phyloP scores from a whole-genome alignment of 2,329 filamentous ascomycete species.

The Fusarium palustre region DNA sequence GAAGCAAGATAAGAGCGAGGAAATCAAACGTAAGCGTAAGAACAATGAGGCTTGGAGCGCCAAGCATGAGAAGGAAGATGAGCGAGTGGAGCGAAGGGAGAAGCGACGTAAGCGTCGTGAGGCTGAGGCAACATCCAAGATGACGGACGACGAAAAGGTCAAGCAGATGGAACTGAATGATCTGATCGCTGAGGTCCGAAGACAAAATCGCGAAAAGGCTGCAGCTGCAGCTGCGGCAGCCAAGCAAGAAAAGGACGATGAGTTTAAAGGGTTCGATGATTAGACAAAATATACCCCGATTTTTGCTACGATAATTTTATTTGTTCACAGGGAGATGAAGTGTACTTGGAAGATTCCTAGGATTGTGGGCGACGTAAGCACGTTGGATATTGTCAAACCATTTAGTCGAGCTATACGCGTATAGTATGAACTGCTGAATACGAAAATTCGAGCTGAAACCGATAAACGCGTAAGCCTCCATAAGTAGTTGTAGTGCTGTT shows the following conservation, averaged over 20 bases:
- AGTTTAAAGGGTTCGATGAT: slow-evolving; percentile 71
- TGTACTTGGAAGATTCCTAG: not conserved
- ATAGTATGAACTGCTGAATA: slow-evolving; percentile 14
- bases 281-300: slow-evolving; percentile 50
- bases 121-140: slow-evolving; percentile 69
- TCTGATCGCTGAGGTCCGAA: slow-evolving; percentile 73
- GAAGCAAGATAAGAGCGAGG: slow-evolving; percentile 55
- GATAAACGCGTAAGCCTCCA: slow-evolving; percentile 33
- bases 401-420: slow-evolving; percentile 32
- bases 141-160: slow-evolving; percentile 77
- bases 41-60: slow-evolving; percentile 79
- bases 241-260: slow-evolving; percentile 58
- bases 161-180: slow-evolving; percentile 72
- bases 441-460: slow-evolving; percentile 32
- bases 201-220: slow-evolving; percentile 62
- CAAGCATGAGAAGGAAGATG: slow-evolving; percentile 74
- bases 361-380: not conserved
- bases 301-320: not conserved
- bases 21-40: slow-evolving; percentile 67
- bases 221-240: slow-evolving; percentile 44
- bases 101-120: slow-evolving; percentile 74
- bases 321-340: slow-evolving; percentile 10
- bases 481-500: not conserved
- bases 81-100: slow-evolving; percentile 70
- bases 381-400: not conserved